A percentile compares a stretch with the other conserved stretches of the same genome.
These are phyloP conservation scores for Ustilago xerochloae DNA, from an alignment of 1,284 basidiomycete genomes.

Conservation along the genomic window DNA sequence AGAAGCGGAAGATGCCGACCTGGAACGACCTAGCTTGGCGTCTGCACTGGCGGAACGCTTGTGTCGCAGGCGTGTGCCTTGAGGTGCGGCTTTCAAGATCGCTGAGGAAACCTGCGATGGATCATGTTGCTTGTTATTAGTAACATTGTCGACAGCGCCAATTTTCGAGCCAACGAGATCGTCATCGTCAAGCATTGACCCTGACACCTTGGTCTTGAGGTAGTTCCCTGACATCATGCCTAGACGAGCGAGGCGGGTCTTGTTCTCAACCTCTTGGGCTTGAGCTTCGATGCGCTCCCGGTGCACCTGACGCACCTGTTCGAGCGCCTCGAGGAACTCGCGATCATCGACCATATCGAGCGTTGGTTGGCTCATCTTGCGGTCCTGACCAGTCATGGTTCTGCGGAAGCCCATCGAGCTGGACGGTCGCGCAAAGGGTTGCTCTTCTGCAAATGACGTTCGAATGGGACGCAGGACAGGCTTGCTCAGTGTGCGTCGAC, in stretches of 20 bases:
- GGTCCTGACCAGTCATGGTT: constrained; percentile 18
- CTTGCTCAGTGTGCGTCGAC: constrained; percentile 28
- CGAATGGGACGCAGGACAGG: constrained; percentile 28
- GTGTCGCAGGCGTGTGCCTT: constrained; percentile 12
- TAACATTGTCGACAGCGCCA: neutral
- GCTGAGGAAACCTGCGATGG: too few species aligned
- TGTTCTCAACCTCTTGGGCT: constrained; percentile 32
- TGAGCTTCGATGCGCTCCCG: constrained; percentile 50
- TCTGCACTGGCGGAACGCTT: constrained; percentile 32
- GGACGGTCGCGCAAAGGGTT: constrained; percentile 13
- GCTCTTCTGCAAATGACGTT: constrained; percentile 14
- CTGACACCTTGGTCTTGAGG: constrained; percentile 28
- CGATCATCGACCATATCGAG: constrained; percentile 61
- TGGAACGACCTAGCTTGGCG: constrained; percentile 14
- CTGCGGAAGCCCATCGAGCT: constrained; percentile 35
- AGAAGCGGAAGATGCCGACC: constrained; percentile 3
- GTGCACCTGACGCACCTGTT: constrained; percentile 54
- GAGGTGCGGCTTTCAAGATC: neutral
- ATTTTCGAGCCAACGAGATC: neutral
- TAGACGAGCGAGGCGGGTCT: constrained; percentile 30
- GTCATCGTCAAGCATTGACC: constrained; percentile 18
- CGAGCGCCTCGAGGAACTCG: constrained; percentile 61
- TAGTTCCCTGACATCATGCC: constrained; percentile 36
- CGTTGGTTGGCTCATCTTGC: constrained; percentile 60
- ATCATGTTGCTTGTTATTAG: too few species aligned